Conservation (phyloP, 768 basidiomycete species). For the Candolleomyces efflorescens region DNA sequence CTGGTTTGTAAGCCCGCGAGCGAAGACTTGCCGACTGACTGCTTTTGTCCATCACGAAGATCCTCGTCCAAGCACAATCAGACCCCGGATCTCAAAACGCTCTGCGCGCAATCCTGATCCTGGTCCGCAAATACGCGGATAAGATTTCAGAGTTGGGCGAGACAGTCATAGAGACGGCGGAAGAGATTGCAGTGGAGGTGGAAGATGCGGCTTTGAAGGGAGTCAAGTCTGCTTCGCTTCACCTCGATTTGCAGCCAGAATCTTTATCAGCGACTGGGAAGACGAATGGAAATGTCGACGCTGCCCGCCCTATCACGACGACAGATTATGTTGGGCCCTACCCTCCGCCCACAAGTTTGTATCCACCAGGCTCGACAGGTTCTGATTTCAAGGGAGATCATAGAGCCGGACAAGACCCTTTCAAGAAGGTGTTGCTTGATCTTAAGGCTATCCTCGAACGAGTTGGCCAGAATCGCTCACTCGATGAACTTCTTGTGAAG, state of each 20-base stretch:
- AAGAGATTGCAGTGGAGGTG: slow-evolving; percentile 7
- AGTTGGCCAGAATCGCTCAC: slow-evolving; percentile 25
- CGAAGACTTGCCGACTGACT: slow-evolving; percentile 18
- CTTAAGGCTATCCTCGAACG: slow-evolving; percentile 32
- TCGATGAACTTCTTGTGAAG: slow-evolving; percentile 24
- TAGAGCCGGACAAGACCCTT: neutral
- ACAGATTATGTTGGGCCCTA: neutral
- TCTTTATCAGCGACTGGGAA: neutral
- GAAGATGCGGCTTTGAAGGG: neutral
- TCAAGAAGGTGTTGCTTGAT: slow-evolving; percentile 19
- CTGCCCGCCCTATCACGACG: too few species aligned
- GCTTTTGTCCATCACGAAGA: slow-evolving; percentile 11
- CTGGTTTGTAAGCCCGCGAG: slow-evolving; percentile 16
- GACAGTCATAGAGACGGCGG: slow-evolving; percentile 9
- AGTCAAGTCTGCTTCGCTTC: neutral
- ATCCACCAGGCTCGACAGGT: neutral
- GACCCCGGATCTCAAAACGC: slow-evolving; percentile 28
- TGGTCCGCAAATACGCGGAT: slow-evolving; percentile 29
- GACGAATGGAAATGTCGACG: too few species aligned
- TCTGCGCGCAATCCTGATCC: slow-evolving; percentile 24
- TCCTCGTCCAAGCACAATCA: slow-evolving; percentile 25
- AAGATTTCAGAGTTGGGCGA: slow-evolving; percentile 18
- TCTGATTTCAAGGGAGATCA: neutral
- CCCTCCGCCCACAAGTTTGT: neutral
- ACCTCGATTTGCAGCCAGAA: neutral